A percentile compares a stretch with the other conserved stretches of the same genome.
Conservation (phyloP, 352 stramenopile species). For the Globisporangium iwayamae region DNA sequence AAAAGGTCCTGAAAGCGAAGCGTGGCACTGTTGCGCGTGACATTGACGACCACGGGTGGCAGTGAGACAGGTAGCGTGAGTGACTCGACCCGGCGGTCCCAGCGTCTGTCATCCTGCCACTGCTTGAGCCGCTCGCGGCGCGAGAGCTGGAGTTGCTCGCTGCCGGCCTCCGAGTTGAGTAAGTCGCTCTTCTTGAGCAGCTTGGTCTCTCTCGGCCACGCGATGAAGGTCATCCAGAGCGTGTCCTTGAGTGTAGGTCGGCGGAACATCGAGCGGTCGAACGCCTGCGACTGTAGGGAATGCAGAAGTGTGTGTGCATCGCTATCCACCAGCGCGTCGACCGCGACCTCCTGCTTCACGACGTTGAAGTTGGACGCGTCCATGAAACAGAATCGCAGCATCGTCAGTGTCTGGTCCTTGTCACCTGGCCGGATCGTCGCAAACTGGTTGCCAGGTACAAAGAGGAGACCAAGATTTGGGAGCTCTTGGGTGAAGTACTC, state of each 20-base stretch:
- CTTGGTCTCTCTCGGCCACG: conserved; percentile 63
- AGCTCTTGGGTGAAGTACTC: conserved; percentile 19
- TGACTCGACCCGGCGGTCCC: conserved; percentile 57
- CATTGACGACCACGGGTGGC: conserved; percentile 57
- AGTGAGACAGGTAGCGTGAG: conserved; percentile 67
- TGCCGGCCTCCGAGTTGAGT: conserved; percentile 14
- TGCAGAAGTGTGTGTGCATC: conserved; percentile 32
- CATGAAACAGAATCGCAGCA: conserved; percentile 69
- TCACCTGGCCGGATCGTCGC: conserved; percentile 18
- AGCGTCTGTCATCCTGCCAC: conserved; percentile 77
- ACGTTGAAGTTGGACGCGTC: conserved; percentile 77
- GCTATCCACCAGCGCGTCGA: conserved; percentile 44
- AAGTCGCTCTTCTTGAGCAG: conserved; percentile 27
- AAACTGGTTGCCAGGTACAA: conserved; percentile 44
- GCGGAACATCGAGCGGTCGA: conserved; percentile 59
- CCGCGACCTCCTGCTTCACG: conserved; percentile 46
- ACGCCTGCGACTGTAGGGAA: conserved; percentile 42
- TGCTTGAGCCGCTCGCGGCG: conserved; percentile 73
- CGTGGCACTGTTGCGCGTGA: conserved; percentile 42
- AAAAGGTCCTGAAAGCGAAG: conserved; percentile 78
- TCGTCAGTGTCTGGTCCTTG: conserved; percentile 11
- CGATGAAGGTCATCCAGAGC: conserved; percentile 47
- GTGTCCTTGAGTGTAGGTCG: conserved; percentile 30
- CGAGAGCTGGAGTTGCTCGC: conserved; percentile 32
- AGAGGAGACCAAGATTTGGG: conserved; percentile 28